A percentile compares a stretch with the other conserved stretches of the same genome.
These are phyloP conservation scores for Murraya paniculata DNA, from an alignment of 345 rosid genomes.

Conservation along the genomic window DNA sequence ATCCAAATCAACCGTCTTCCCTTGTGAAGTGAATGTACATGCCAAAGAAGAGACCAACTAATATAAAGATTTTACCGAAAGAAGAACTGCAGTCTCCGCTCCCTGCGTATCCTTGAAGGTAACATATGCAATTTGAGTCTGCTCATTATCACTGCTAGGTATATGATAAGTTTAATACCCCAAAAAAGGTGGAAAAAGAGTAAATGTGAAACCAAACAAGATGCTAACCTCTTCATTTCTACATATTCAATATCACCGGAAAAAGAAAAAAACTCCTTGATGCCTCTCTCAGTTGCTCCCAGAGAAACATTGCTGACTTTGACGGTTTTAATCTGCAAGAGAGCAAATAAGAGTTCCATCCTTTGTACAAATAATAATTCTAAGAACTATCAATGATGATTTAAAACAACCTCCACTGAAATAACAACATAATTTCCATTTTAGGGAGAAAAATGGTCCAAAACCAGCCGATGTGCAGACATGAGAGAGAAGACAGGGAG, in stretches of 20 bases:
- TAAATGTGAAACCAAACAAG: slow-evolving; percentile 1
- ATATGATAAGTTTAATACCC: slow-evolving; percentile 14
- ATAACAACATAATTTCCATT: not conserved
- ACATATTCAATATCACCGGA: slow-evolving; percentile 75
- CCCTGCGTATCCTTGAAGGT: slow-evolving; percentile 63
- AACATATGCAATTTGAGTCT: slow-evolving; percentile 53
- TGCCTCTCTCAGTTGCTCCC: slow-evolving; percentile 63
- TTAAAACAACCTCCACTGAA: not conserved
- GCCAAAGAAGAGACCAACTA: slow-evolving; percentile 7
- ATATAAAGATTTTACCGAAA: slow-evolving; percentile 50
- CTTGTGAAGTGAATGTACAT: not conserved
- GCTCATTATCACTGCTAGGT: slow-evolving; percentile 59
- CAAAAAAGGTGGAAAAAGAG: not conserved
- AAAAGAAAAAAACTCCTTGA: slow-evolving; percentile 82
- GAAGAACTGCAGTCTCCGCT: slow-evolving; percentile 67
- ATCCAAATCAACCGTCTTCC: not conserved
- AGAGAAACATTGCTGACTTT: slow-evolving; percentile 73
- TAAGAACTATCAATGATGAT: not conserved
- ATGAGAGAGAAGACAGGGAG: not conserved
- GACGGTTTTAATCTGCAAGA: slow-evolving; percentile 47
- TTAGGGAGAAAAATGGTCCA: not conserved
- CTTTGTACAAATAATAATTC: not conserved
- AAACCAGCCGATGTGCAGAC: not conserved
- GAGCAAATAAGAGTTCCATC: not conserved
- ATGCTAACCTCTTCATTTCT: slow-evolving; percentile 58